Percentiles rank a stretch among this genome's conserved stretches.
phyloP scores from a whole-genome alignment of 2,329 filamentous ascomycete genomes.

The Ambrosiella xylebori region DNA sequence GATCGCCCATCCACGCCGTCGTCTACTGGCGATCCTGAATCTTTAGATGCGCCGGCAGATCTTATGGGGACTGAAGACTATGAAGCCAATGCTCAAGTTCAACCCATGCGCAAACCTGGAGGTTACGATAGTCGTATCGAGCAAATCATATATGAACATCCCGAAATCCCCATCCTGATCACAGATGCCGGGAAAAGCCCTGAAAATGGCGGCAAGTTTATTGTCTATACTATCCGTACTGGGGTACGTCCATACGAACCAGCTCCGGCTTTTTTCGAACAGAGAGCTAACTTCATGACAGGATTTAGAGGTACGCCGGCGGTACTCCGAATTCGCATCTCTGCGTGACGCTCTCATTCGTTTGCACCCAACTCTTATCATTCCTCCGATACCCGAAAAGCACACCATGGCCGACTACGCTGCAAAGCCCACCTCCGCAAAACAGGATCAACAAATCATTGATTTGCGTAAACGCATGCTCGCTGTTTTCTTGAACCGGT shows the following conservation, averaged over 20 bases:
- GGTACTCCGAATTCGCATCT: constrained; percentile 94
- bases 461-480: constrained; percentile 94
- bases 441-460: constrained; percentile 93
- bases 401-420: constrained; percentile 98
- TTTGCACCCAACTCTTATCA: constrained; percentile 84
- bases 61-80: constrained; percentile 20
- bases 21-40: constrained; percentile 6
- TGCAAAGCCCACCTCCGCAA: constrained; percentile 92
- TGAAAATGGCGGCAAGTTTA: constrained; percentile 82
- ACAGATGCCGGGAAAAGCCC: constrained; percentile 89
- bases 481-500: constrained; percentile 85
- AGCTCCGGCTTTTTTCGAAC: background rate
- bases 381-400: constrained; percentile 96
- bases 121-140: constrained; percentile 92
- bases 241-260: constrained; percentile 41
- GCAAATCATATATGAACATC: constrained; percentile 92
- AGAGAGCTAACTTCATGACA: constrained; percentile 22
- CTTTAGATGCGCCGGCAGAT: background rate
- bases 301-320: constrained; percentile 86
- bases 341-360: constrained; percentile 75
- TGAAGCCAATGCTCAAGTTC: constrained; percentile 27
- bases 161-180: constrained; percentile 75
- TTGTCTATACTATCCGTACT: constrained; percentile 92
- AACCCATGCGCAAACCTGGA: constrained; percentile 54
- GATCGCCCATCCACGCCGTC: constrained; percentile 7